phyloP scores from a whole-genome alignment of 2,329 filamentous ascomycete genomes.

The Phialophora expanda region DNA sequence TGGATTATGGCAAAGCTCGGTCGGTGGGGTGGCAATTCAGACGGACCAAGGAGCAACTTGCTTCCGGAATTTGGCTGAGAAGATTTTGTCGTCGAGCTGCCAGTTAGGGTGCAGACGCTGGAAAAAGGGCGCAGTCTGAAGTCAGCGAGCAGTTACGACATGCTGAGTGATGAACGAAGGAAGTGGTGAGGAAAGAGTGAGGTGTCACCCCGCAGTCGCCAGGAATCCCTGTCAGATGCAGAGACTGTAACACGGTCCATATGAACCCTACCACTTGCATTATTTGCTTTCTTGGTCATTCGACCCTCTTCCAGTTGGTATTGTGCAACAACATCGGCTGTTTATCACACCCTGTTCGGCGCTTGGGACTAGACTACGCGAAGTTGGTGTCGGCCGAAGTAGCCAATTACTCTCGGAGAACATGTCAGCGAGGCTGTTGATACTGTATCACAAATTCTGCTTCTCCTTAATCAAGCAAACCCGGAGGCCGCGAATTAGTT shows the following conservation, averaged over 20 bases:
- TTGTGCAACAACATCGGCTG: neutral
- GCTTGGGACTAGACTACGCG: neutral
- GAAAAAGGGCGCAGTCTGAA: neutral
- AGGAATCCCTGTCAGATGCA: neutral
- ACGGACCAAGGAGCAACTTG: neutral
- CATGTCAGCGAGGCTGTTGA: constrained; percentile 3
- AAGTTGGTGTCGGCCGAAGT: neutral
- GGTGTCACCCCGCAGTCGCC: constrained; percentile 4
- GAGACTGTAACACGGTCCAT: neutral
- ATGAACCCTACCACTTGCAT: neutral
- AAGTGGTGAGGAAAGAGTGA: constrained; percentile 4
- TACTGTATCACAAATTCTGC: neutral
- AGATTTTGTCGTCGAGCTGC: neutral
- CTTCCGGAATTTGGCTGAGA: neutral
- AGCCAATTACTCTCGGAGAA: neutral
- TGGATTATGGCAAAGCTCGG: constrained; percentile 7
- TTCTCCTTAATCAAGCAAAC: neutral
- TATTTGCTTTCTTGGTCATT: neutral
- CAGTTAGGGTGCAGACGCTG: neutral
- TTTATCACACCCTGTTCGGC: neutral
- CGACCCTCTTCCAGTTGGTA: neutral
- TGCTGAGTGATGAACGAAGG: constrained; percentile 10
- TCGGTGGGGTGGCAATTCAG: constrained; percentile 3
- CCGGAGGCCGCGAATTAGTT: neutral
- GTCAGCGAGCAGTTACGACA: constrained; percentile 5